Evolutionary conservation across 768 basidiomycete species (phyloP), one percentile per base, ranked within the genome.

Genomic region (Boletales sp.): DNA sequence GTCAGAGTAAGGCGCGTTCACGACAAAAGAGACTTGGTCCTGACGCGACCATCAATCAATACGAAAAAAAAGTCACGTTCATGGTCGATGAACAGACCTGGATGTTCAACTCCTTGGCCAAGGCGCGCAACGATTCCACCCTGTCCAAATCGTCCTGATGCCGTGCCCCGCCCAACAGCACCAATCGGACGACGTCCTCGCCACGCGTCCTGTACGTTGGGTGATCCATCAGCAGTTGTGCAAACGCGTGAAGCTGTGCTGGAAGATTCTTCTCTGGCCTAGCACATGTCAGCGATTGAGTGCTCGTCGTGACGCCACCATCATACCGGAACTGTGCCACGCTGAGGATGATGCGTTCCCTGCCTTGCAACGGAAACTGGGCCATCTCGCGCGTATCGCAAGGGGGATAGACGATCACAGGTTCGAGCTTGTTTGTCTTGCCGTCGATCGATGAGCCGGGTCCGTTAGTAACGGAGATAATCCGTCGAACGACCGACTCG

Each of bases 181-280:
- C 79, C 3, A 98, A 74, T 44, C 75, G 75, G 17, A 89, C 77
- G 4, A 51, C 27, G 35, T 66, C 43, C 5, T 56, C 52, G 1
- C 42, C 44, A 14, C 12, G 48, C 8, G 24, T 43, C 30, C 64
- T 63, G 61, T 85, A 81, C 51, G 86, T 77, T 0, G 93, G 87
- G 50, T 87, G 72, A 1, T 56, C 55, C 42, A 72, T 63, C 19
- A 91, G 68, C 9, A 97, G 72, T 31, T 71, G 66, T 15, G 76
- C 68, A 53, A 97, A 82, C 0, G 93, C 82, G 13, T 69, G 72
- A 11, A 98, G 67, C 64, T 98, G 97, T 5, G 80, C 77, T 1
- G 80, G 69, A 48, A 98, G 94, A 59, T 97, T 90, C 66, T 99
- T 99, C 71, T 99, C 97, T 2, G 97, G 97, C 31, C 90, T 91